A percentile compares a stretch with the other conserved stretches of the same genome.
phyloP scores from a whole-genome alignment of 495 filamentous ascomycete species.

The Evernia prunastri region DNA sequence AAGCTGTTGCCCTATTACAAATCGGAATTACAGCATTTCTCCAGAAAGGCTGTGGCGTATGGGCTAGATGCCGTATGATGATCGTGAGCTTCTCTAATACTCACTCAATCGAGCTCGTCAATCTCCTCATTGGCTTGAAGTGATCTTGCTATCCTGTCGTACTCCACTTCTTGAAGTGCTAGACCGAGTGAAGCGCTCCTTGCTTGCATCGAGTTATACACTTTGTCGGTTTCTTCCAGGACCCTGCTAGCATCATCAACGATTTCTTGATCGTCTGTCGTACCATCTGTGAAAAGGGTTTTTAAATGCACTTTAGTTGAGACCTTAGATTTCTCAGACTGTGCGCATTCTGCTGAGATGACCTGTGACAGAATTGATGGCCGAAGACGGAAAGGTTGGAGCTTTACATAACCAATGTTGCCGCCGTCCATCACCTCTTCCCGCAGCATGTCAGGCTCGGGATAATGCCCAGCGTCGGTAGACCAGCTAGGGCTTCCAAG shows the following conservation, averaged over 20 bases:
- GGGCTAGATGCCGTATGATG: not conserved
- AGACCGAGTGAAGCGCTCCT: not conserved
- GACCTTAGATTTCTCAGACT: not conserved
- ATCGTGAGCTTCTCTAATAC: not conserved
- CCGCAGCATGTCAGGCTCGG: not conserved
- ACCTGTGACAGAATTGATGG: not conserved
- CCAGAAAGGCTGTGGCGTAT: not conserved
- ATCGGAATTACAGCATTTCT: not conserved
- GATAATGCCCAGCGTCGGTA: not conserved
- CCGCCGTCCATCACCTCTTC: not conserved
- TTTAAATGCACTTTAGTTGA: not conserved
- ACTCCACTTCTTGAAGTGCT: not conserved
- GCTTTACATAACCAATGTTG: not conserved
- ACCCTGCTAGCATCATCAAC: not conserved
- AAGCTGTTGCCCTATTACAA: not conserved
- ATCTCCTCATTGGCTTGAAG: no score
- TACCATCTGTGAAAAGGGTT: not conserved
- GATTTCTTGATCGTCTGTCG: not conserved
- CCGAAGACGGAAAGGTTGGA: not conserved
- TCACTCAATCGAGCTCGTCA: not conserved
- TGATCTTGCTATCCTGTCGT: not conserved
- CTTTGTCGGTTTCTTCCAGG: not conserved
- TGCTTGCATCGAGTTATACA: not conserved
- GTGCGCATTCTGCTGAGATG: not conserved
- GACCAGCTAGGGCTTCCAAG: not conserved